Evolutionary conservation across 2,329 filamentous ascomycete species (phyloP).

Genomic region (Byssochlamys sp.): DNA sequence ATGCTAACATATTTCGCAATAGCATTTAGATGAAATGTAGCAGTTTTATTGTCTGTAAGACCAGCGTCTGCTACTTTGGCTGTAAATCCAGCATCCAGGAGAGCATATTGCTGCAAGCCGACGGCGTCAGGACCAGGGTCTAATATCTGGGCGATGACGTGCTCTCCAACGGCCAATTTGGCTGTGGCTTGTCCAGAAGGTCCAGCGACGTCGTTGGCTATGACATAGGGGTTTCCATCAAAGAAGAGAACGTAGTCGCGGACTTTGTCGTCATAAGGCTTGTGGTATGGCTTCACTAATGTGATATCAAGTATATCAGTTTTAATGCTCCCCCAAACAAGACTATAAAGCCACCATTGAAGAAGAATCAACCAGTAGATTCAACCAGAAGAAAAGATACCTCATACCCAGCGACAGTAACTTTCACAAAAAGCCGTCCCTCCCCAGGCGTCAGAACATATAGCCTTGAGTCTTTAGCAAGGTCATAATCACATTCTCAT

Average conservation of each 20-base stretch:
- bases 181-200: too few species aligned
- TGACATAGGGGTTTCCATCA: conserved; percentile 20
- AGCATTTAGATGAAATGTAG: conserved; percentile 25
- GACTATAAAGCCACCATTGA: not conserved
- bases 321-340: not conserved
- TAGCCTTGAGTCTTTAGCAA: too few species aligned
- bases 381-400: not conserved
- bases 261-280: conserved; percentile 34
- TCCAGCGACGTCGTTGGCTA: conserved; percentile 30
- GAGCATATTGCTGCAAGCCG: conserved; percentile 32
- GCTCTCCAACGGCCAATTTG: conserved; percentile 20
- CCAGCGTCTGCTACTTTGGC: conserved; percentile 23
- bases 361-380: not conserved
- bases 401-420: conserved; percentile 17
- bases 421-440: conserved; percentile 29
- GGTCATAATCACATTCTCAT: too few species aligned
- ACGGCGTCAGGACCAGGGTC: conserved; percentile 1
- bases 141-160: conserved; percentile 21
- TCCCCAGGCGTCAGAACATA: conserved; percentile 20
- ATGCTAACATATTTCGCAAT: conserved; percentile 25
- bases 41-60: conserved; percentile 27
- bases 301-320: not conserved
- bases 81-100: conserved; percentile 20
- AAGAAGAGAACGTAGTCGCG: conserved; percentile 31
- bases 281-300: too few species aligned